phyloP scores from a whole-genome alignment of 345 rosid species.

The Noccaea bulbosa region DNA sequence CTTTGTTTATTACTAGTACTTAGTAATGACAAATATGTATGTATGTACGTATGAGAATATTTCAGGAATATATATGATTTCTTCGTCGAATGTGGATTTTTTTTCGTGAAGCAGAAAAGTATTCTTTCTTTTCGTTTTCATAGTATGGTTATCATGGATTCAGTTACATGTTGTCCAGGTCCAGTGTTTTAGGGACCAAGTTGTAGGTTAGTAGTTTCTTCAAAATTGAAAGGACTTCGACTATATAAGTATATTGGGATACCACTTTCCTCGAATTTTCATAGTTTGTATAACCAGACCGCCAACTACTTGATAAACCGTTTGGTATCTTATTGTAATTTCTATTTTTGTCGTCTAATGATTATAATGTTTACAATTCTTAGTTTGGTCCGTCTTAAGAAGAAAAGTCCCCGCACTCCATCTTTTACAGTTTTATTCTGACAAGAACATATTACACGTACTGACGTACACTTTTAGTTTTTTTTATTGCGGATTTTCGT shows the following conservation, averaged over 20 bases:
- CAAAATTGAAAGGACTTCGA: slow-evolving; percentile 5
- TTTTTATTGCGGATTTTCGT: not conserved
- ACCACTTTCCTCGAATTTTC: slow-evolving; percentile 33
- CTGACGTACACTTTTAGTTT: slow-evolving; percentile 1
- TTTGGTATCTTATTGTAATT: not conserved
- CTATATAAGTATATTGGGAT: not conserved
- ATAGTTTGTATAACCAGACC: slow-evolving; percentile 8
- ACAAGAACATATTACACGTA: not conserved
- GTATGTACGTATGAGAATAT: not conserved
- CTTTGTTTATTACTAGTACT: too few species aligned
- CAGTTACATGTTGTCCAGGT: slow-evolving; percentile 5
- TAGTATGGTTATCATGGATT: not conserved
- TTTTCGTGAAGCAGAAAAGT: not conserved
- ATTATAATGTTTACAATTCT: not conserved
- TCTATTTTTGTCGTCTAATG: slow-evolving; percentile 13
- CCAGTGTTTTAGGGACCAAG: slow-evolving; percentile 35
- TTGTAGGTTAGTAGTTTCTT: slow-evolving; percentile 10
- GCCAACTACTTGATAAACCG: slow-evolving; percentile 5
- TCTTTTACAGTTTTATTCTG: slow-evolving; percentile 33
- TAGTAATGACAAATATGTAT: too few species aligned
- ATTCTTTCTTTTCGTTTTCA: not conserved
- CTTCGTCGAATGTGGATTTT: not conserved
- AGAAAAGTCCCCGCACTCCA: slow-evolving; percentile 44
- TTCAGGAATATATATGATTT: not conserved
- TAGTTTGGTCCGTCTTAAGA: slow-evolving; percentile 3